Evolutionary conservation across 2,329 filamentous ascomycete species (phyloP).

Genomic region (Aspergillus sp.): DNA sequence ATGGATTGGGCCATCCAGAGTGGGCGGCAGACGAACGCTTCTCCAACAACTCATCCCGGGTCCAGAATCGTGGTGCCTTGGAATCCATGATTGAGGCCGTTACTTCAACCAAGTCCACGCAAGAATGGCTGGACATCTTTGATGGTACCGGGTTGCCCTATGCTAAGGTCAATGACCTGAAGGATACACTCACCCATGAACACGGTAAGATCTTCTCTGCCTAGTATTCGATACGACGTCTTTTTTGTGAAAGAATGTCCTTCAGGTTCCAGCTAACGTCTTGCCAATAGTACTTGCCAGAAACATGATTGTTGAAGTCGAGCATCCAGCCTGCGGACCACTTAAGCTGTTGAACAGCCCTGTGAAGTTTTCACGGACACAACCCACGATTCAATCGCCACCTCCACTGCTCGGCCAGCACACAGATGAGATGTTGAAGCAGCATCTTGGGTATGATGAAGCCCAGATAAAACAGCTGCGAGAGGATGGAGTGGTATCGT

Average conservation of each 20-base stretch:
- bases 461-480: no score
- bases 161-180: constrained; percentile 88
- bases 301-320: constrained; percentile 81
- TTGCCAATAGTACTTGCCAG: constrained; percentile 55
- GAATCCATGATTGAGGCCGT: constrained; percentile 71
- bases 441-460: no score
- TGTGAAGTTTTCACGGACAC: constrained; percentile 83
- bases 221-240: constrained; percentile 1
- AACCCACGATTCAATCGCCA: constrained; percentile 65
- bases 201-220: constrained; percentile 55
- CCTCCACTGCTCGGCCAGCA: constrained; percentile 85
- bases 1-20: constrained; percentile 50
- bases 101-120: constrained; percentile 69
- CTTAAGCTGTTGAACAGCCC: constrained; percentile 91
- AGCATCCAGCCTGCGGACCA: constrained; percentile 74
- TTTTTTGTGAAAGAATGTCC: background rate
- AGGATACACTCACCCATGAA: constrained; percentile 71
- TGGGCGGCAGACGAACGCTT: constrained; percentile 53
- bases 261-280: background rate
- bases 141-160: constrained; percentile 93
- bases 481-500: no score
- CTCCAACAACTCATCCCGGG: constrained; percentile 52
- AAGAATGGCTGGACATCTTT: constrained; percentile 78
- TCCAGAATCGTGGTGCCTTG: constrained; percentile 63
- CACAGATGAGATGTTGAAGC: constrained; percentile 72